A percentile compares a stretch with the other conserved stretches of the same genome.
Conservation (phyloP, 2,329 filamentous ascomycete species). For the Xylariaceae sp. region DNA sequence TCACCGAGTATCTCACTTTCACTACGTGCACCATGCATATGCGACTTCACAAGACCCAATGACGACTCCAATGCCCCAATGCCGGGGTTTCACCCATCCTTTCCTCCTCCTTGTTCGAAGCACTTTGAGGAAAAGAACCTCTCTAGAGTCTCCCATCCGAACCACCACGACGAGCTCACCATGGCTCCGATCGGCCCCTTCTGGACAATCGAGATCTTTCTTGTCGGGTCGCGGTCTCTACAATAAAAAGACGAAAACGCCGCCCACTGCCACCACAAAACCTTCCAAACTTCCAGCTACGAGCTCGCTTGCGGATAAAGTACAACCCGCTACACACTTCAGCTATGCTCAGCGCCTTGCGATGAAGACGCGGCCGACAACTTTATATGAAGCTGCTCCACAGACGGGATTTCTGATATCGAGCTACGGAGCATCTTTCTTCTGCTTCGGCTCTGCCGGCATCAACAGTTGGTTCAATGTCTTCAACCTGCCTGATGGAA, state of each 20-base stretch:
- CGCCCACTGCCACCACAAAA: conserved; percentile 13
- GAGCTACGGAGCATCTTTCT: conserved; percentile 62
- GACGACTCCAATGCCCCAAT: conserved; percentile 32
- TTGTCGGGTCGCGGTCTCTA: conserved; percentile 10
- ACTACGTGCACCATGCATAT: neutral
- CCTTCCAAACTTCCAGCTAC: neutral
- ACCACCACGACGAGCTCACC: conserved; percentile 5
- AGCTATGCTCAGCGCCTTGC: conserved; percentile 64
- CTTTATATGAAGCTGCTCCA: conserved; percentile 70
- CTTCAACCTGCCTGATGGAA: conserved; percentile 55
- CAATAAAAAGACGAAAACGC: neutral
- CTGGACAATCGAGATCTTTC: conserved; percentile 23
- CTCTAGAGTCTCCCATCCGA: conserved; percentile 18
- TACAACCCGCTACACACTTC: conserved; percentile 41
- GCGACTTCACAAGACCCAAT: conserved; percentile 25
- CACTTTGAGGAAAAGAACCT: conserved; percentile 29
- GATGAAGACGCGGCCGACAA: conserved; percentile 59
- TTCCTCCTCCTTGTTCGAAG: conserved; percentile 37
- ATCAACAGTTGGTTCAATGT: conserved; percentile 59
- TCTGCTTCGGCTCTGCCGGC: conserved; percentile 59
- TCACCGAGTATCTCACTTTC: neutral
- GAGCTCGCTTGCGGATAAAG: conserved; percentile 10
- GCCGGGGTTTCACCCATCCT: conserved; percentile 41
- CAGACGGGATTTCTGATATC: conserved; percentile 68
- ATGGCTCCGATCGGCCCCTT: conserved; percentile 15